These are phyloP conservation scores for Calonectria honghensis DNA, from an alignment of 2,329 filamentous ascomycete genomes.

Conservation along the genomic window DNA sequence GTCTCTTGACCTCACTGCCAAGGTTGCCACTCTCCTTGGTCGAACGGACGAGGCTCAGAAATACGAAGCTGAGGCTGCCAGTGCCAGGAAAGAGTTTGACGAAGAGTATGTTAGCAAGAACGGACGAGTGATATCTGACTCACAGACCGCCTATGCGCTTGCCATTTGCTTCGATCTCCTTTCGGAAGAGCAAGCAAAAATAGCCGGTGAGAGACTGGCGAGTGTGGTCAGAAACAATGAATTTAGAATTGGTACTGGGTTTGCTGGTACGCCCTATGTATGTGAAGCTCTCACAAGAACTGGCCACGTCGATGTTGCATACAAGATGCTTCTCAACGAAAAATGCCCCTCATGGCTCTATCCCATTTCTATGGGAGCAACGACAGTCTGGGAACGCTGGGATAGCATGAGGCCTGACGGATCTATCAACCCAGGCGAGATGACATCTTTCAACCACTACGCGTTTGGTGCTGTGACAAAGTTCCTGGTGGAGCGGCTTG, in stretches of 20 bases:
- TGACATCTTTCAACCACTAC: conserved; percentile 67
- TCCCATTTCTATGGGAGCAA: conserved; percentile 62
- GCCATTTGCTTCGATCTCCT: conserved; percentile 51
- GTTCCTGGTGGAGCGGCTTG: conserved; percentile 59
- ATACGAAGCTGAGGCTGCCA: conserved; percentile 42
- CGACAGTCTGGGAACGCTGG: conserved; percentile 66
- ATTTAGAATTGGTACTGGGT: conserved; percentile 51
- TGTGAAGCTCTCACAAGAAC: conserved; percentile 49
- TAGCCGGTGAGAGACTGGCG: conserved; percentile 43
- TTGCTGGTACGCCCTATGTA: conserved; percentile 63
- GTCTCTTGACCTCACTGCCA: conserved; percentile 61
- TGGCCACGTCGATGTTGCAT: conserved; percentile 52
- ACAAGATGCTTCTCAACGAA: conserved; percentile 61
- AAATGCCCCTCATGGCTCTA: conserved; percentile 62
- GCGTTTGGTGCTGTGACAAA: conserved; percentile 62
- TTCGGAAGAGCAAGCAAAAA: conserved; percentile 15
- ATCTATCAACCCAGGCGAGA: conserved; percentile 61
- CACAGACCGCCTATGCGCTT: conserved; percentile 51
- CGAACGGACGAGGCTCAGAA: conserved; percentile 42
- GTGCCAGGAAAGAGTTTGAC: conserved; percentile 42
- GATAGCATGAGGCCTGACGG: conserved; percentile 62
- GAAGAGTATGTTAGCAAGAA: conserved; percentile 51
- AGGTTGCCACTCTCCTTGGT: conserved; percentile 59
- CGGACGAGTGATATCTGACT: conserved; percentile 48
- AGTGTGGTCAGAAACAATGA: conserved; percentile 46